Evolutionary conservation across 768 basidiomycete genomes (phyloP), one percentile per base, ranked within the genome.

Genomic region (Cytidiella melzeri): DNA sequence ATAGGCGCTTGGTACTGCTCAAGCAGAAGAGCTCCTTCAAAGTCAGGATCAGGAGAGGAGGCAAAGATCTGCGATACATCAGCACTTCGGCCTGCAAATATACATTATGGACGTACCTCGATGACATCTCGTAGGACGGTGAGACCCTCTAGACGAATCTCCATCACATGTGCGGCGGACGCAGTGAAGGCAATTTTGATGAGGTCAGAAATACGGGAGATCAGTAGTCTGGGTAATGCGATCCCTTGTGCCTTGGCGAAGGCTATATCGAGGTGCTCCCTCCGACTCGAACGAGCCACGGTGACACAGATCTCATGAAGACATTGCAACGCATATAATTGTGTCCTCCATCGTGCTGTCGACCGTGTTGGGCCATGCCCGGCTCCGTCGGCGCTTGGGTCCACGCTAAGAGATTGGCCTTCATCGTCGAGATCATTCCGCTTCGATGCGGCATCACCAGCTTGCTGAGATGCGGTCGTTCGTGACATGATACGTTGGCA

Each of bases 1-100:
- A 99, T 95, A 0, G 96, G 95, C 0, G 96, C 95, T 68, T 99
- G 96, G 65, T 96, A 88, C 64, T 99, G 96, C 62, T 99, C 95
- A 11, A 99, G 78, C 2, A 99, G 72, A 4, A 94, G 73, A 0
- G 89, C 82, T 51, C 91, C 91, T 27, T 90, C 87, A 57, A 92
- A 98, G 45, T 92, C 92, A 1, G 93, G 91, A 67, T 99, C 96
- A 0, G 91, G 88, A 5, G 89, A 79, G 24, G 73, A 67, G 2
- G 91, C 80, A 66, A 99, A 99, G 47, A 86, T 80, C 95, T 97
- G 50, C 1, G n/a, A 13, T 18, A 42, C 38, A 26, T 52, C 9
- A 34, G 52, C 43, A 51, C 52, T 19, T 40, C 43, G 46, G 36
- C 46, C 28, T 13, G 47, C 15, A 38, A 30, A 20, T 20, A 34